Evolutionary conservation across 257 asterid genomes (phyloP).

Genomic region (Galeopsis tetrahit): DNA sequence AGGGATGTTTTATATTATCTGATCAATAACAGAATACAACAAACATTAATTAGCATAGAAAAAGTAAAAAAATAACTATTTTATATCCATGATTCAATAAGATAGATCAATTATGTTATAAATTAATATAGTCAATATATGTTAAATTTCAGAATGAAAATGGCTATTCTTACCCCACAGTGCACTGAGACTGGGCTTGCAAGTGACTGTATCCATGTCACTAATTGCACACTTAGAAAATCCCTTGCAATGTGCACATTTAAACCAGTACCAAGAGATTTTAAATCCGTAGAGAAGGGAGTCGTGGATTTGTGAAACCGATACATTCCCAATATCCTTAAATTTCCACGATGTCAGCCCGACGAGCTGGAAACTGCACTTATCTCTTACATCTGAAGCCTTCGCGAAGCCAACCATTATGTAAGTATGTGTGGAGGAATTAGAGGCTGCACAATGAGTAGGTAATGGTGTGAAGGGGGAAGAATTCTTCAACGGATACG

Average conservation of each 20-base stretch:
- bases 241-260: no score
- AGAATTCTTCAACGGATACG: constrained; percentile 6
- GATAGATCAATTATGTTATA: no score
- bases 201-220: neutral
- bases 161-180: neutral
- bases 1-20: neutral
- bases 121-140: no score
- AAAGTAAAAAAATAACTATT: no score
- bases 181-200: neutral
- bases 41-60: no score
- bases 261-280: no score
- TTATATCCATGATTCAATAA: no score
- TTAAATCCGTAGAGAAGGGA: constrained; percentile 17
- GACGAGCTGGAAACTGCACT: no score
- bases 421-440: neutral
- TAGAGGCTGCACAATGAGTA: neutral
- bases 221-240: no score
- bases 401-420: neutral
- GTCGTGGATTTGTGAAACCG: neutral
- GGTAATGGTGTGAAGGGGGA: neutral
- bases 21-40: neutral
- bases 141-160: no score
- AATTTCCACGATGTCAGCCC: constrained; percentile 17
- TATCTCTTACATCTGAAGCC: neutral
- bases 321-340: neutral